Evolutionary conservation across 1,284 basidiomycete genomes (phyloP), one percentile per base, ranked within the genome.

Genomic region (Rhodofomes roseus): DNA sequence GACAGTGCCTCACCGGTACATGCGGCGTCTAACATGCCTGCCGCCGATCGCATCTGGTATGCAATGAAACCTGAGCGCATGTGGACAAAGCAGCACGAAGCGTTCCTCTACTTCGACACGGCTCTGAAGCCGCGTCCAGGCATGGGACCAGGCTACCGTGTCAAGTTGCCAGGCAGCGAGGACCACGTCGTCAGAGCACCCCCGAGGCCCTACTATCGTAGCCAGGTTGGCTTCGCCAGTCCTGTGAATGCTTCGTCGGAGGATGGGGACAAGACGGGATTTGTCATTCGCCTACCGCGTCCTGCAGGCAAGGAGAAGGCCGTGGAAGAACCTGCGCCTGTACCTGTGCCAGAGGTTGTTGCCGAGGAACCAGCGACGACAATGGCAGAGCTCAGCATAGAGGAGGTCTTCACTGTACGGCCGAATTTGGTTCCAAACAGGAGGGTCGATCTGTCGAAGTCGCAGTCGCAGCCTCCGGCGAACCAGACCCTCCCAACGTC

Each of bases 1-100:
- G 50, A 64, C 29, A 59, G 62, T 23, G 55, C 61, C 22, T 69
- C 66, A 16, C 65, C 72, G 0, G 54, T 64, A 3, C 50, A 25
- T 22, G 18, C 20, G 34, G 50, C 25, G 46, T 48, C 68, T 74
- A 54, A 68, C 75, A 55, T 65, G 74, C 54, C 73, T n/a, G 51
- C 66, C 41, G 61, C 77, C 4, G 79, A 79, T 22, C 82, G 86
- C 46, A 75, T 81, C 41, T 89, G 89, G 84, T 90, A 79, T 66
- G 73, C 80, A 4, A 84, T 84, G 82, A 90, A 89, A 70, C 90
- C 89, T 7, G 90, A 92, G 69, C 81, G 80, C 44, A 80, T 85
- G 65, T 92, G 88, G 88, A 92, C 90, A 4, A 90, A 90, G 66
- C 88, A 90, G 60, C 83, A 86, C 63, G 89, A 92, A 66, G 79